phyloP scores from a whole-genome alignment of 192 early-diverging fungal species.

The Coemansia sp. region DNA sequence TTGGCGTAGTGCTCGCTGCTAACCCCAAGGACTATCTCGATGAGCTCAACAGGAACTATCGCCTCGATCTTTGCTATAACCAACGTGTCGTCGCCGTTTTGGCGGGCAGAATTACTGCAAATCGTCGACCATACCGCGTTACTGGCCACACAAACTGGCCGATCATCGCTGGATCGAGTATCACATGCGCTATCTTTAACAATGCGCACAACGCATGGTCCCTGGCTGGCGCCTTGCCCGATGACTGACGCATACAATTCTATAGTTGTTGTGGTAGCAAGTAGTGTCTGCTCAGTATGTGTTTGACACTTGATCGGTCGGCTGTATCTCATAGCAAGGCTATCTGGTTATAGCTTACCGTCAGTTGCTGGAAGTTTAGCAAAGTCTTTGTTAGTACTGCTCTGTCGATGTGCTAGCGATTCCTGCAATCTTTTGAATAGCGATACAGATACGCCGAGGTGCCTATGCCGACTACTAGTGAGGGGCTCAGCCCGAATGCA shows the following conservation, averaged over 20 bases:
- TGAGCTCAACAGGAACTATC: conserved; percentile 28
- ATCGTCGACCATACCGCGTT: conserved; percentile 14
- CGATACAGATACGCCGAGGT: conserved; percentile 15
- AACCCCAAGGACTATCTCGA: conserved; percentile 46
- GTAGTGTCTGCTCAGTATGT: background rate
- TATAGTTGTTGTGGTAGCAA: background rate
- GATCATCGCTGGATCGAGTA: background rate
- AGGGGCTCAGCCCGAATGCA: conserved; percentile 17
- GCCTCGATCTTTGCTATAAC: conserved; percentile 20
- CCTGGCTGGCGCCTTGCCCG: background rate
- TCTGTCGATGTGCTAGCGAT: conserved; percentile 18
- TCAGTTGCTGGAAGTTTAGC: background rate
- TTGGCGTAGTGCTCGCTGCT: conserved; percentile 23
- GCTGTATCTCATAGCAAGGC: background rate
- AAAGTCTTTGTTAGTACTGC: background rate
- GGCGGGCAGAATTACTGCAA: background rate
- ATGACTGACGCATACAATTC: conserved; percentile 3
- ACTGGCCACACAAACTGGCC: conserved; percentile 17
- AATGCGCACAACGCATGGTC: conserved; percentile 11
- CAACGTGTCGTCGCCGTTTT: background rate
- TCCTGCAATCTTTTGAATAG: conserved; percentile 15
- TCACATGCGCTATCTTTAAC: background rate
- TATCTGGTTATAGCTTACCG: background rate
- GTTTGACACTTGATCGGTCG: background rate
- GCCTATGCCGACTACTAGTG: background rate